These are phyloP conservation scores for Trichoderma virens DNA, from an alignment of 495 filamentous ascomycete species.

Conservation along the genomic window DNA sequence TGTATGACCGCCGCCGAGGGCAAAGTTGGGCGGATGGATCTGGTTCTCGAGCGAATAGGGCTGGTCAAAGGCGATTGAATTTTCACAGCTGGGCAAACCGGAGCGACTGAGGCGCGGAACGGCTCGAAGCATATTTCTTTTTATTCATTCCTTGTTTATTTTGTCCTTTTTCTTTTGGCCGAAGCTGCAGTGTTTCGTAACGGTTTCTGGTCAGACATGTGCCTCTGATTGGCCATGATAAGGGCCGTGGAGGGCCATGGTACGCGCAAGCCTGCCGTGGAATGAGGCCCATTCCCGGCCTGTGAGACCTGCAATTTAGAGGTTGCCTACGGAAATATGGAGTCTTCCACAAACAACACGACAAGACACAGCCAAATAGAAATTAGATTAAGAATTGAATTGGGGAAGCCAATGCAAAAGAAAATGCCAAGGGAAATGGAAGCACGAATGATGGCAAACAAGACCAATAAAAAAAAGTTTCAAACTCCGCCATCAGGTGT, in stretches of 20 bases:
- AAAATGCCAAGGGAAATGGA: too few species aligned
- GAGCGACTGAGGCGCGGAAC: not conserved
- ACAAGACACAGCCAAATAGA: too few species aligned
- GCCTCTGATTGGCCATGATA: not conserved
- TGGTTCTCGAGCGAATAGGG: not conserved
- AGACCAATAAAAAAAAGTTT: not conserved
- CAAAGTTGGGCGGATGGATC: not conserved
- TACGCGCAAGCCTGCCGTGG: not conserved
- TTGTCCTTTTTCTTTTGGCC: too few species aligned
- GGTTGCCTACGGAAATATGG: too few species aligned
- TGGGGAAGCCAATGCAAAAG: not conserved
- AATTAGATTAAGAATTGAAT: too few species aligned
- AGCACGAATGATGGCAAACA: not conserved
- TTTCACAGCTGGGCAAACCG: too few species aligned
- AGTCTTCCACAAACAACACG: too few species aligned
- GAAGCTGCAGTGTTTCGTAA: not conserved
- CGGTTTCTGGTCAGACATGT: not conserved
- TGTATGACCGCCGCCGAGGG: not conserved
- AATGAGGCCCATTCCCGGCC: not conserved
- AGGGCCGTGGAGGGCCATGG: too few species aligned
- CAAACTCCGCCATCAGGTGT: not conserved
- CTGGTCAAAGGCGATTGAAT: too few species aligned
- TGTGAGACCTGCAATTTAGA: constrained; percentile 1
- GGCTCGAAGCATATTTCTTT: constrained; percentile 2
- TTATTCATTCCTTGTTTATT: not conserved